A percentile compares a stretch with the other conserved stretches of the same genome.
Evolutionary conservation across 2,329 filamentous ascomycete species (phyloP).

Genomic region (Volutella citrinella): DNA sequence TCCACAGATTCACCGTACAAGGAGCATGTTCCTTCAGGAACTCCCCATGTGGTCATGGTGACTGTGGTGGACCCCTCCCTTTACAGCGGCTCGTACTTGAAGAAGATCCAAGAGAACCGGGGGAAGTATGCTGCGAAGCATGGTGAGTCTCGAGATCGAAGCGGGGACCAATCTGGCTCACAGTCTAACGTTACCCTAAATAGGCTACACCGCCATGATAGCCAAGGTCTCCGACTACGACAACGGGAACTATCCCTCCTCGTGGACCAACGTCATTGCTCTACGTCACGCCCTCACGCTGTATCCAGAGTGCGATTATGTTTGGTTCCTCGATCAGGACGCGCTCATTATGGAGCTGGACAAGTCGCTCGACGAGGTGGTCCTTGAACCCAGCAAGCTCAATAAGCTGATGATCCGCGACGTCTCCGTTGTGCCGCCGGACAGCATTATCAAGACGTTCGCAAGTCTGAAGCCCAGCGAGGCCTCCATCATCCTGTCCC

Average conservation of each 20-base stretch:
- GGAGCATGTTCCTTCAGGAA: slow-evolving; percentile 47
- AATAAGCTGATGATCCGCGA: slow-evolving; percentile 82
- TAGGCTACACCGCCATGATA: slow-evolving; percentile 86
- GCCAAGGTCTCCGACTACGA: slow-evolving; percentile 75
- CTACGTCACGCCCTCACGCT: slow-evolving; percentile 84
- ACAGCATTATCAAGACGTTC: slow-evolving; percentile 96
- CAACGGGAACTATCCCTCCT: slow-evolving; percentile 54
- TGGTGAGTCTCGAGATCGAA: slow-evolving; percentile 62
- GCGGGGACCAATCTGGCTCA: no score
- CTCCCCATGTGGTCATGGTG: slow-evolving; percentile 70
- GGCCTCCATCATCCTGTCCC: slow-evolving; percentile 78
- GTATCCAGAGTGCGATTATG: slow-evolving; percentile 71
- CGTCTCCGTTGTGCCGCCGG: slow-evolving; percentile 83
- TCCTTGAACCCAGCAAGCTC: slow-evolving; percentile 66
- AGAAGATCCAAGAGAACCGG: slow-evolving; percentile 77
- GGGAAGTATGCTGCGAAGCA: slow-evolving; percentile 81
- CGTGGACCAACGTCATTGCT: slow-evolving; percentile 79
- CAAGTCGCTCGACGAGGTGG: slow-evolving; percentile 64
- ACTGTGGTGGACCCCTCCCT: slow-evolving; percentile 72
- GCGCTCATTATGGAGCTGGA: slow-evolving; percentile 84
- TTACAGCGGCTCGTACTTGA: slow-evolving; percentile 64
- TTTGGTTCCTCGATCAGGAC: slow-evolving; percentile 86
- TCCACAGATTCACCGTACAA: slow-evolving; percentile 28
- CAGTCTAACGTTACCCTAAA: no score
- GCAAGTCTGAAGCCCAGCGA: slow-evolving; percentile 72